These are phyloP conservation scores for Magnaporthiopsis poae DNA, from an alignment of 2,329 filamentous ascomycete genomes.

Conservation along the genomic window DNA sequence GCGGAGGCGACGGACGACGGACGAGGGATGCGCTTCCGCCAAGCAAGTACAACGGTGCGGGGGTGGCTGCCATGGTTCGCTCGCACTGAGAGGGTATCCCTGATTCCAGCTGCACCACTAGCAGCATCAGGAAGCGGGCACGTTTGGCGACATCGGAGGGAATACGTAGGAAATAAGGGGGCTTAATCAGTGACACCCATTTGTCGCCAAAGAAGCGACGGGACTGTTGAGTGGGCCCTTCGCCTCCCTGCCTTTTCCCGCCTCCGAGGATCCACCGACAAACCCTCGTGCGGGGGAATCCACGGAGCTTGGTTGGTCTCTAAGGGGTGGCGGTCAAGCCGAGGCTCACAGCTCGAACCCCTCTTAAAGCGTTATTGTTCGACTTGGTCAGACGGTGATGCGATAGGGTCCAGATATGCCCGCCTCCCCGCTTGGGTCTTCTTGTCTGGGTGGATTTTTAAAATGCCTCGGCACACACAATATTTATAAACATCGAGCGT, in stretches of 20 bases:
- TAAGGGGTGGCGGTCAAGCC: not conserved
- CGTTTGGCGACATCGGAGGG: not conserved
- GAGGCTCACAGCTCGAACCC: not conserved
- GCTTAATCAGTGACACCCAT: too few species aligned
- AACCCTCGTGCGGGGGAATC: not conserved
- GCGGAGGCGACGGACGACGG: not conserved
- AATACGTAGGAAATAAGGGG: not conserved
- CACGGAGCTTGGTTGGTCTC: not conserved
- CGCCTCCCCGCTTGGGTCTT: too few species aligned
- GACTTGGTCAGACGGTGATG: not conserved
- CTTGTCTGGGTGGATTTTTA: not conserved
- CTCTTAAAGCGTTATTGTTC: not conserved
- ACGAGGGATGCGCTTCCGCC: not conserved
- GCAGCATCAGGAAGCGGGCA: too few species aligned
- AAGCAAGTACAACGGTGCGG: not conserved
- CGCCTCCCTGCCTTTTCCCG: not conserved
- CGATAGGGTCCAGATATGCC: not conserved
- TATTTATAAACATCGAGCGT: too few species aligned
- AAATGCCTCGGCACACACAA: too few species aligned
- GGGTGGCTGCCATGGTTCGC: not conserved
- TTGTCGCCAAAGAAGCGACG: too few species aligned
- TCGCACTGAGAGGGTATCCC: not conserved
- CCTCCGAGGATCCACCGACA: not conserved
- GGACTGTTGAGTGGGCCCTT: too few species aligned
- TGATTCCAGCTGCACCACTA: not conserved